Base-by-base conservation (phyloP, 768 basidiomycete species). In the Lactarius trivialis region DNA sequence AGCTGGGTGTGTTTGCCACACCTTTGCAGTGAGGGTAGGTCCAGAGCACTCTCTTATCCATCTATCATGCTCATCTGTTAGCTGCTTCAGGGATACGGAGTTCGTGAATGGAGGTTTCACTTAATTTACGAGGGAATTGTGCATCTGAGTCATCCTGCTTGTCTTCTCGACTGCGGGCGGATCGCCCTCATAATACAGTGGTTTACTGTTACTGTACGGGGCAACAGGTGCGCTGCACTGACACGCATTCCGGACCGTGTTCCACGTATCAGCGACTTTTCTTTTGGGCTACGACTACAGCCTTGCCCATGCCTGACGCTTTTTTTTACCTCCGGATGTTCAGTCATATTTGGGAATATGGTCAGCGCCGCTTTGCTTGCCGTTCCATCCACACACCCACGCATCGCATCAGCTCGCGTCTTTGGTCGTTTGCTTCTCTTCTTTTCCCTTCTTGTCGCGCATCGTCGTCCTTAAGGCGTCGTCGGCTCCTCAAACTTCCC, bases 21-120 rank as follows among this genome's bases (percentile, higher is more conserved):
- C 30, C 50, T 30, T 32, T 51, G 30, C 12, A 28, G 34, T 60
- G 34, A 48, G 45, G 45, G 45, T 48, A 5, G 21, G 45, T 26
- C 43, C 60, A 52, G 43, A 45, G 59, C 28, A 15, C 51, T 3
- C 19, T 41, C 55, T 45, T 52, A 57, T 62, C 61, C 41, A 34
- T 34, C 51, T 48, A 39, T 19, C 55, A 33, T 9, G 39, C 17
- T 17, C 39, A 48, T 24, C 45, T 24, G 24, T 48, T 48, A 11
- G 21, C 43, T 39, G 4, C 15, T 24, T 49, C 41, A 37, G 60
- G 53, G 48, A 48, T 1, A 37, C 36, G 26, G 21, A 48, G 24
- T 19, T 41, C 52, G 43, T 33, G n/a, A 37, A 14, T 39, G 43
- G n/a, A n/a, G 37, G 28, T 33, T 33, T 48, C 45, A 48, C 5